phyloP scores from a whole-genome alignment of 208 protist species.

The Trypanosoma melophagium region DNA sequence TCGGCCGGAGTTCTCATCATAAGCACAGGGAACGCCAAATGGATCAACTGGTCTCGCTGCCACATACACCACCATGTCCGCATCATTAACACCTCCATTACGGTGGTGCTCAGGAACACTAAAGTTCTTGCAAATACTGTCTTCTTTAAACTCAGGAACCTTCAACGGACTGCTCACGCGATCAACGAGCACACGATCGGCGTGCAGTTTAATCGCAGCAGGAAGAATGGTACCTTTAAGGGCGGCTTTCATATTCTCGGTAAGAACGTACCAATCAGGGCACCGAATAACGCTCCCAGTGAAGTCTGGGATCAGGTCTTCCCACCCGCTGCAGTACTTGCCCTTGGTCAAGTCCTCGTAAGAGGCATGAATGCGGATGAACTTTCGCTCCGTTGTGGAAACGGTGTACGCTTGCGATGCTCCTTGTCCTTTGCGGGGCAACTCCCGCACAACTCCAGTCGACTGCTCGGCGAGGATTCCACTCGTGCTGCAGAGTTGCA shows the following conservation, averaged over 20 bases:
- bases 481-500: too few species aligned
- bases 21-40: conserved; percentile 35
- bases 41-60: conserved; percentile 12
- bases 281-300: too few species aligned
- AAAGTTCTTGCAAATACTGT: not conserved
- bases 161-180: not conserved
- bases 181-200: conserved; percentile 13
- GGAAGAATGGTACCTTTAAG: conserved; percentile 3
- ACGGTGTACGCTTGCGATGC: too few species aligned
- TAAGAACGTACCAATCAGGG: too few species aligned
- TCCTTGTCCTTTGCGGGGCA: too few species aligned
- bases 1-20: conserved; percentile 5
- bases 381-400: too few species aligned
- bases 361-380: too few species aligned
- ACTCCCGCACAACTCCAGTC: too few species aligned
- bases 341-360: too few species aligned
- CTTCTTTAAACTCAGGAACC: not conserved
- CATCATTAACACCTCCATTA: conserved; percentile 1
- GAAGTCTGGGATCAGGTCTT: too few species aligned
- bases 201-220: conserved; percentile 14
- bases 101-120: conserved; percentile 10
- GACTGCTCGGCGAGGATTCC: too few species aligned
- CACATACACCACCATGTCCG: conserved; percentile 28
- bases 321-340: too few species aligned
- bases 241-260: not conserved